Evolutionary conservation across 345 rosid species (phyloP).

Genomic region (Melastoma malabathricum): DNA sequence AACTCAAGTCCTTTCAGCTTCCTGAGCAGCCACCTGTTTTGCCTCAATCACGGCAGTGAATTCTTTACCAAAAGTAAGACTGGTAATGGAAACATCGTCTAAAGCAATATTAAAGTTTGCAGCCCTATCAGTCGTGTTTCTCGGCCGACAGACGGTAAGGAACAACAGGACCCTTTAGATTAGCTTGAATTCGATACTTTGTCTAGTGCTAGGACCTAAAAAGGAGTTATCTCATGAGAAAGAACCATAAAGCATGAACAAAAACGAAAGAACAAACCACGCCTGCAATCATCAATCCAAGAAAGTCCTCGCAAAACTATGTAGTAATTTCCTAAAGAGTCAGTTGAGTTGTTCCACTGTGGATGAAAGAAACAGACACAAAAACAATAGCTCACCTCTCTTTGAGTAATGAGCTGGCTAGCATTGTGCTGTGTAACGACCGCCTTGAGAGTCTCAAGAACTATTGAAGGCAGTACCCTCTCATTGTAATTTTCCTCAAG

Average conservation of each 20-base stretch:
- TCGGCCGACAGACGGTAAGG: constrained; percentile 54
- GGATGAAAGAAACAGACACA: neutral
- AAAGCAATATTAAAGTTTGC: constrained; percentile 59
- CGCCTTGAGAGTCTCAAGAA: constrained; percentile 85
- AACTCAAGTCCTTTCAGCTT: constrained; percentile 89
- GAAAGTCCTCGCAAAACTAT: no score
- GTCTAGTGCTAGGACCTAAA: no score
- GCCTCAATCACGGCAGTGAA: constrained; percentile 95
- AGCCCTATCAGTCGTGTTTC: constrained; percentile 90
- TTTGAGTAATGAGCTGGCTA: constrained; percentile 89
- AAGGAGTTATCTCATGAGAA: no score
- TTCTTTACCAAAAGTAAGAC: constrained; percentile 84
- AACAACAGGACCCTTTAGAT: neutral
- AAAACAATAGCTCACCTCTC: constrained; percentile 44
- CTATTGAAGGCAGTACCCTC: constrained; percentile 87
- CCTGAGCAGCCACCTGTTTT: constrained; percentile 95
- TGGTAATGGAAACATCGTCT: constrained; percentile 90
- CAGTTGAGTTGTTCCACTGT: no score
- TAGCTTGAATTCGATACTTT: neutral
- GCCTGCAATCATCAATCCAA: no score
- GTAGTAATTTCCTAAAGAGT: no score
- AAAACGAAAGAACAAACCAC: no score
- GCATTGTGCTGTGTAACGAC: constrained; percentile 98
- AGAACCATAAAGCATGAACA: no score
- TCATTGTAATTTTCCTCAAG: constrained; percentile 87